A percentile compares a stretch with the other conserved stretches of the same genome.
Evolutionary conservation across 441 rosid species (phyloP).

Genomic region (Populus tomentosa): DNA sequence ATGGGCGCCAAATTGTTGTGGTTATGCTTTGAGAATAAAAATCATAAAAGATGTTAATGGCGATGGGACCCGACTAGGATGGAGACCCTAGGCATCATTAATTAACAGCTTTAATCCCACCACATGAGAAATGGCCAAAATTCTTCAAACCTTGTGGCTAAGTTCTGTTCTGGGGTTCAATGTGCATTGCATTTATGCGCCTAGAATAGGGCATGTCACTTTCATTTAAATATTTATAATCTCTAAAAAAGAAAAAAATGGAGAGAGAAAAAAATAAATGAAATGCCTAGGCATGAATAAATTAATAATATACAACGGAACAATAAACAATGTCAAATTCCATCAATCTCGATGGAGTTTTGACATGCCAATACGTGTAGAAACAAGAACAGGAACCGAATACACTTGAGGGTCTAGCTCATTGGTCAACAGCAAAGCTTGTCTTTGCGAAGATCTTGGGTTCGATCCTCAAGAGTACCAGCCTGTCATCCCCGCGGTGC

Average conservation of each 20-base stretch:
- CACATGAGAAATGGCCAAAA: background rate
- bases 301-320: background rate
- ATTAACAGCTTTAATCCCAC: background rate
- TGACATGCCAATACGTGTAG: background rate
- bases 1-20: background rate
- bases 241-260: background rate
- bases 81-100: background rate
- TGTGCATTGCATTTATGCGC: conserved; percentile 19
- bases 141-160: background rate
- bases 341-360: background rate
- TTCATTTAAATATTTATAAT: background rate
- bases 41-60: background rate
- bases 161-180: background rate
- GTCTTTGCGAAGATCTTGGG: too few species aligned
- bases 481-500: too few species aligned
- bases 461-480: too few species aligned
- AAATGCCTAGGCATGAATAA: background rate
- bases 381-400: background rate
- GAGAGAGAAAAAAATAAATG: background rate
- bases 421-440: too few species aligned
- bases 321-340: background rate
- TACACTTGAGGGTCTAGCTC: too few species aligned
- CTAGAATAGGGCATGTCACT: conserved; percentile 9
- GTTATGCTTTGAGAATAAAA: background rate
- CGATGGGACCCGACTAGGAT: background rate